These are phyloP conservation scores for Chiua virens DNA, from an alignment of 768 basidiomycete genomes.

Conservation along the genomic window DNA sequence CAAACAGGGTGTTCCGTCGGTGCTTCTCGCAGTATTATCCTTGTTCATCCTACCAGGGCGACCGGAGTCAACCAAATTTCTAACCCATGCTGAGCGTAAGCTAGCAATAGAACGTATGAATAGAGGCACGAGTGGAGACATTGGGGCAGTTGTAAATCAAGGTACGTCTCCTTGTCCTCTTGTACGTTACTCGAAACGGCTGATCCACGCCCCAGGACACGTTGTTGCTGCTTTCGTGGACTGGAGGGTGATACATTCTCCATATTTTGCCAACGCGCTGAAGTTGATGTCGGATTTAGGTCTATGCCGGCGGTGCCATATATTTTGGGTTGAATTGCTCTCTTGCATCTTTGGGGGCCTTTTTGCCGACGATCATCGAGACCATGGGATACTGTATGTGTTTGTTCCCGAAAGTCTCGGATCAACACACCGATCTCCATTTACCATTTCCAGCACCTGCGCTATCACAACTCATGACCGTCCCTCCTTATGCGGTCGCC, in stretches of 20 bases:
- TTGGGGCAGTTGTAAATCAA: constrained; percentile 41
- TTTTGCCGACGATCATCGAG: constrained; percentile 55
- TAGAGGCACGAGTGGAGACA: constrained; percentile 43
- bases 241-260: constrained; percentile 36
- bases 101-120: constrained; percentile 36
- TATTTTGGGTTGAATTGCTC: constrained; percentile 51
- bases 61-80: constrained; percentile 35
- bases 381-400: constrained; percentile 47
- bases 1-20: constrained; percentile 56
- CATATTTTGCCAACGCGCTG: neutral
- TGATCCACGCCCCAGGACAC: constrained; percentile 32
- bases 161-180: constrained; percentile 21
- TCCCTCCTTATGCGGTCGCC: constrained; percentile 52
- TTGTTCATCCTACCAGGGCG: constrained; percentile 32
- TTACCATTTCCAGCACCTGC: constrained; percentile 36
- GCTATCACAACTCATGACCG: constrained; percentile 49
- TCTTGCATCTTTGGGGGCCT: constrained; percentile 49
- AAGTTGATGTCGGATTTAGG: constrained; percentile 18
- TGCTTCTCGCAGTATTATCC: constrained; percentile 29
- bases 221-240: constrained; percentile 45
- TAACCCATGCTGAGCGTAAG: constrained; percentile 34
- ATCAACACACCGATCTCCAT: neutral
- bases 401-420: neutral
- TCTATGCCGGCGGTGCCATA: constrained; percentile 47
- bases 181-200: neutral